A percentile compares a stretch with the other conserved stretches of the same genome.
These are phyloP conservation scores for Populus tomentosa DNA, from an alignment of 441 rosid genomes.

Conservation along the genomic window DNA sequence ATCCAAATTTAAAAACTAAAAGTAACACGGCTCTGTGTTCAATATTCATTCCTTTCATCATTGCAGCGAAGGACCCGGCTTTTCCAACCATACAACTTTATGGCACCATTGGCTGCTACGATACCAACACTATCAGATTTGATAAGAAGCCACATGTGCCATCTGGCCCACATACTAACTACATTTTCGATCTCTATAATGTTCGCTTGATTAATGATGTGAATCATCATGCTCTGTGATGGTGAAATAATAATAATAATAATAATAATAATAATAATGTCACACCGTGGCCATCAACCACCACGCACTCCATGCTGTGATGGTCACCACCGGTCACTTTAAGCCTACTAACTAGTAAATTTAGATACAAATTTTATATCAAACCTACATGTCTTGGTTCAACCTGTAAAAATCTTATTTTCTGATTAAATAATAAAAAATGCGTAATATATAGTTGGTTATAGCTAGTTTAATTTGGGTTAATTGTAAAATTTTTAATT, in stretches of 20 bases:
- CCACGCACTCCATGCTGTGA: no score
- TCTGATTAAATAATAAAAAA: no score
- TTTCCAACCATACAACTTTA: neutral
- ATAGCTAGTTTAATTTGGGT: neutral
- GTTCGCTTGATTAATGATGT: neutral
- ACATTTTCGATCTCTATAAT: neutral
- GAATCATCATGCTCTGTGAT: neutral
- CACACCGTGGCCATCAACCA: no score
- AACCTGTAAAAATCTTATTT: no score
- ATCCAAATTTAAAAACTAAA: no score
- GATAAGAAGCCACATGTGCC: neutral
- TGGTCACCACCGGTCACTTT: no score
- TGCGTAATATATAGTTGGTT: neutral
- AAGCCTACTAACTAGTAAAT: no score
- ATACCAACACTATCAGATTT: neutral
- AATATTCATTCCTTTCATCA: neutral
- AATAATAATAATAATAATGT: no score
- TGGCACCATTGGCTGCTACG: neutral
- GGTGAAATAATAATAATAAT: no score
- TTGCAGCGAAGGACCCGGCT: neutral
- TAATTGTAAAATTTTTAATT: no score
- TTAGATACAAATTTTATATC: no score
- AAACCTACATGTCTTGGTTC: no score
- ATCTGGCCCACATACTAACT: constrained; percentile 1
- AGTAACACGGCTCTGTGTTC: neutral